Evolutionary conservation across 371 early-diverging fungal species (phyloP).

Genomic region (Batkoa obscura): DNA sequence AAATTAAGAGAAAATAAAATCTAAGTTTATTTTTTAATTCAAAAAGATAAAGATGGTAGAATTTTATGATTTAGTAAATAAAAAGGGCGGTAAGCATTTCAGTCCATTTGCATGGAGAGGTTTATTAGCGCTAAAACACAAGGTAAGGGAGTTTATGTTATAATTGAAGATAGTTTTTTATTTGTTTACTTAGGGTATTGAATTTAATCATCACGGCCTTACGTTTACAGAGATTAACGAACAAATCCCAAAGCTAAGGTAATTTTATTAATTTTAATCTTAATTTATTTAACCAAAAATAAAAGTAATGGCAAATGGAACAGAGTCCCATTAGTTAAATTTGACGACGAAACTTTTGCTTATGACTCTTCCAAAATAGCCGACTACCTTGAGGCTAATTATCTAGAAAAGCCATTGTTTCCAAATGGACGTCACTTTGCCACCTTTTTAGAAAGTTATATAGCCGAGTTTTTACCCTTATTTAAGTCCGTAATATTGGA

Average conservation of each 20-base stretch:
- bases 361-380: neutral
- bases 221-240: neutral
- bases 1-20: too few species aligned
- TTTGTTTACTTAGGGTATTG: neutral
- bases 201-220: neutral
- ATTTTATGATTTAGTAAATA: neutral
- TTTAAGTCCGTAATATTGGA: neutral
- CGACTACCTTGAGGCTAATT: neutral
- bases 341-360: neutral
- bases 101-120: neutral
- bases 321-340: neutral
- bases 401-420: neutral
- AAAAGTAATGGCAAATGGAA: neutral
- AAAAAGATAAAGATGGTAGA: neutral
- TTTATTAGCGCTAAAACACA: neutral
- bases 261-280: neutral
- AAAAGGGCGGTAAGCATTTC: neutral
- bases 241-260: neutral
- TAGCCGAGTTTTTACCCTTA: neutral
- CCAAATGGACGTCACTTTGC: neutral
- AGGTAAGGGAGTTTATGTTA: neutral
- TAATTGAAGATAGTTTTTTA: neutral
- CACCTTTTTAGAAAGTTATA: neutral
- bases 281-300: neutral
- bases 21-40: too few species aligned